phyloP scores from a whole-genome alignment of 75 land plant species.

The Pinus albicaulis region DNA sequence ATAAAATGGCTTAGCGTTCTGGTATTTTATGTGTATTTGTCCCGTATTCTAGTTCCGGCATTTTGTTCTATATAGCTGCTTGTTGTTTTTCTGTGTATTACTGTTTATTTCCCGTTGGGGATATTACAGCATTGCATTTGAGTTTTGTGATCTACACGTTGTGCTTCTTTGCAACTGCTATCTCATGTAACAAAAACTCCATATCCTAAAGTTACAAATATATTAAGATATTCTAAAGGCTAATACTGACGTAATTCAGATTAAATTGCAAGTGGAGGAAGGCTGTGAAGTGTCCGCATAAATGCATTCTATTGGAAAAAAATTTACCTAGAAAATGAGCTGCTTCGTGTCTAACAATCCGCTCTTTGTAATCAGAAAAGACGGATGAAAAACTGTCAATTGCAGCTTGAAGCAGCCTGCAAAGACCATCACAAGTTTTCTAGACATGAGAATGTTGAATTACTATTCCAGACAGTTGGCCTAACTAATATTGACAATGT shows the following conservation, averaged over 20 bases:
- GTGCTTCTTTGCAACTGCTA: background rate
- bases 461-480: background rate
- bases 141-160: background rate
- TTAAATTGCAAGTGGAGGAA: background rate
- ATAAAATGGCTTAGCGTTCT: no score
- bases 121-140: background rate
- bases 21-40: no score
- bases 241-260: background rate
- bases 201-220: background rate
- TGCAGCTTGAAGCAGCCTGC: conserved; percentile 87
- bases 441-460: background rate
- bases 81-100: no score
- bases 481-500: background rate
- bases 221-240: background rate
- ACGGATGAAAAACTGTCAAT: conserved; percentile 73
- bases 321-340: conserved; percentile 84
- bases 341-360: conserved; percentile 92
- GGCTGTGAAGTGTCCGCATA: background rate
- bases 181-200: background rate
- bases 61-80: no score
- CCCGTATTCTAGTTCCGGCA: no score
- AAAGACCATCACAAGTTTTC: background rate
- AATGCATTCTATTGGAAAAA: conserved; percentile 2
- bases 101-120: no score
- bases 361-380: conserved; percentile 87